Conservation (phyloP, 2,329 filamentous ascomycete species). For the Blumeriella jaapii region DNA sequence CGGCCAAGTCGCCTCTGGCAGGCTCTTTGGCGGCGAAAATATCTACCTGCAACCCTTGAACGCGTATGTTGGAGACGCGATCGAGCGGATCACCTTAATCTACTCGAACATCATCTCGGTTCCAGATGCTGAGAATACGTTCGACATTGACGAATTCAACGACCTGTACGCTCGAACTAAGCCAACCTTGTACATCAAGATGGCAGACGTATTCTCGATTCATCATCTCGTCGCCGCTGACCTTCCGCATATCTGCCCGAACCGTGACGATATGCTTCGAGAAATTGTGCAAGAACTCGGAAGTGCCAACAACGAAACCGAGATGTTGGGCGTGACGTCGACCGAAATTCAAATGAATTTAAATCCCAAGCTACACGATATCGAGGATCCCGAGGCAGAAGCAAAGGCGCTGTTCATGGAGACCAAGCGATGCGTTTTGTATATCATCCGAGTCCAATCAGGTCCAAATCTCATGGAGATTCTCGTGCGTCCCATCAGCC, state of each 20-base stretch:
- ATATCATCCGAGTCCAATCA: slow-evolving; percentile 94
- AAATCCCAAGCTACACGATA: slow-evolving; percentile 77
- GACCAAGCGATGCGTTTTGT: slow-evolving; percentile 91
- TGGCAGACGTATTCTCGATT: slow-evolving; percentile 93
- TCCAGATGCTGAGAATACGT: slow-evolving; percentile 77
- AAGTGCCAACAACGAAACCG: slow-evolving; percentile 87
- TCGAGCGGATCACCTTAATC: slow-evolving; percentile 66
- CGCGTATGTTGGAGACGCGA: slow-evolving; percentile 75
- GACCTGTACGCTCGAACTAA: slow-evolving; percentile 94
- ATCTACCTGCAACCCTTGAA: slow-evolving; percentile 94
- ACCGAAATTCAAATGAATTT: slow-evolving; percentile 79
- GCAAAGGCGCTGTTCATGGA: slow-evolving; percentile 94
- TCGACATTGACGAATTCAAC: slow-evolving; percentile 98
- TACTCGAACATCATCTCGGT: slow-evolving; percentile 72
- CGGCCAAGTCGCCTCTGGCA: slow-evolving; percentile 76
- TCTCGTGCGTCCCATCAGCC: slow-evolving; percentile 74
- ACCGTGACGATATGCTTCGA: slow-evolving; percentile 74
- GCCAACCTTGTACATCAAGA: slow-evolving; percentile 98
- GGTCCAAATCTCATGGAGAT: slow-evolving; percentile 91
- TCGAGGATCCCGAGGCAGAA: slow-evolving; percentile 86
- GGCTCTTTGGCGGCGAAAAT: slow-evolving; percentile 86
- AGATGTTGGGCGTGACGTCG: slow-evolving; percentile 76
- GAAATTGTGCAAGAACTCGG: slow-evolving; percentile 91
- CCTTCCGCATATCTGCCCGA: slow-evolving; percentile 64
- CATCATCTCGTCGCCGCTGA: slow-evolving; percentile 79